Conservation (phyloP, 139 green algal genomes). For the Desmodesmus armatus region DNA sequence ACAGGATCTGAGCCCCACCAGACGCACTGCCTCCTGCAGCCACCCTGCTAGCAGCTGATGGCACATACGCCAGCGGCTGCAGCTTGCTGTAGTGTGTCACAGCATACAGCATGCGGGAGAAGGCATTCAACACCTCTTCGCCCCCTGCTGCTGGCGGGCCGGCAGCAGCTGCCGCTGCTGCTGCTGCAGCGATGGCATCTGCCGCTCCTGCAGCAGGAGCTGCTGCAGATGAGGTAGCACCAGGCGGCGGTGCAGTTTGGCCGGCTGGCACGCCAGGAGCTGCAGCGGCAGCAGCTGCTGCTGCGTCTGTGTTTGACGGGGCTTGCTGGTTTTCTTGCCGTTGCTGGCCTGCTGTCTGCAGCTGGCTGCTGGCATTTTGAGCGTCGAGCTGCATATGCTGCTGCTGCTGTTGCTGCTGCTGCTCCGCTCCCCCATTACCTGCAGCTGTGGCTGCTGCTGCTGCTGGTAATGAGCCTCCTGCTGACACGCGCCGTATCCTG, state of each 20-base stretch:
- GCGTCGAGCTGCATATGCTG: too few species aligned
- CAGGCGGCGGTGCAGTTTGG: too few species aligned
- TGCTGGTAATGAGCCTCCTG: background rate
- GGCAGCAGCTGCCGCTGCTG: conserved; percentile 8
- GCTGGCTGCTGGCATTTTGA: too few species aligned
- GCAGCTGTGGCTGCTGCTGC: too few species aligned
- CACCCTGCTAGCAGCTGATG: background rate
- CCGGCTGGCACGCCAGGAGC: too few species aligned
- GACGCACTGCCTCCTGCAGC: background rate
- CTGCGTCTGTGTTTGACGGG: too few species aligned
- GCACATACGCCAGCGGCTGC: conserved; percentile 64
- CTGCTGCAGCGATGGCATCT: background rate
- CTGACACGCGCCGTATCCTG: background rate
- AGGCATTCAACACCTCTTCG: conserved; percentile 56
- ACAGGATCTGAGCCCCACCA: background rate
- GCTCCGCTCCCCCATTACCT: too few species aligned
- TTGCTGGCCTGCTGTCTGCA: too few species aligned
- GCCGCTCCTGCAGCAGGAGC: background rate
- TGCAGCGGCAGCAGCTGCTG: too few species aligned
- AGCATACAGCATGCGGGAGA: conserved; percentile 59
- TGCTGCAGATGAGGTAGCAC: background rate
- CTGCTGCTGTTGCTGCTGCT: background rate
- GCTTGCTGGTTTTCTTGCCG: too few species aligned
- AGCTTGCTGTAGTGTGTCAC: background rate
- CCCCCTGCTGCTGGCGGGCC: conserved; percentile 1